These are phyloP conservation scores for Ramaria rubella DNA, from an alignment of 768 basidiomycete genomes.

Conservation along the genomic window DNA sequence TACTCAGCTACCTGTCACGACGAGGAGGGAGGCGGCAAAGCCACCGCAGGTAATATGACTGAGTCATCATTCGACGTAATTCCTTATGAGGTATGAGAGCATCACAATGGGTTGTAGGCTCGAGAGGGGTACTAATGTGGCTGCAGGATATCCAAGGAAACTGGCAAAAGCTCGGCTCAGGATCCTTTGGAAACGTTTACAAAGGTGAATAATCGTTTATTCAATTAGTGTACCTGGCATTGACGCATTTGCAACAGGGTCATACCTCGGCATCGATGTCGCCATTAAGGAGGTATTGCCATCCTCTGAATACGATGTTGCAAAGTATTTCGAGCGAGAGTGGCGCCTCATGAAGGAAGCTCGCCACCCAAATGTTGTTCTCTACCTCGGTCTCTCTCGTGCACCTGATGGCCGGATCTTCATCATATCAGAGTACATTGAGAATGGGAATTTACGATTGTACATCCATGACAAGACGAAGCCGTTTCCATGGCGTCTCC, in stretches of 20 bases:
- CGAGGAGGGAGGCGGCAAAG: no score
- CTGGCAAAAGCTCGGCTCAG: constrained; percentile 88
- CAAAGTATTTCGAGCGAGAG: constrained; percentile 98
- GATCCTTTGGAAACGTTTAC: constrained; percentile 90
- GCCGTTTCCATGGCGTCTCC: constrained; percentile 88
- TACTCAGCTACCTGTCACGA: no score
- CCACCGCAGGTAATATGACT: neutral
- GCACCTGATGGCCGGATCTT: constrained; percentile 85
- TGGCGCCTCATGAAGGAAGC: constrained; percentile 97
- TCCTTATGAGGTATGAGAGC: constrained; percentile 62
- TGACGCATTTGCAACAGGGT: constrained; percentile 39
- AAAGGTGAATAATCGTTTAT: constrained; percentile 44
- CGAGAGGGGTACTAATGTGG: constrained; percentile 9
- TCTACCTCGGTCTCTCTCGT: constrained; percentile 84
- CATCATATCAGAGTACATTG: constrained; percentile 93
- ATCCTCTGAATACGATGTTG: constrained; percentile 85
- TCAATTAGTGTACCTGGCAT: neutral
- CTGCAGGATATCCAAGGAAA: constrained; percentile 76
- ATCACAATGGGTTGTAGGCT: no score
- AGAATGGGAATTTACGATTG: constrained; percentile 82
- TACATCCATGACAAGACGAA: constrained; percentile 84
- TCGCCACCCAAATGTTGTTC: constrained; percentile 86
- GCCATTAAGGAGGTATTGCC: constrained; percentile 96
- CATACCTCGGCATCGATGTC: constrained; percentile 91
- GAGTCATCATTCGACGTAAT: constrained; percentile 68